phyloP scores from a whole-genome alignment of 768 basidiomycete genomes.

The Auricularia heimuer region DNA sequence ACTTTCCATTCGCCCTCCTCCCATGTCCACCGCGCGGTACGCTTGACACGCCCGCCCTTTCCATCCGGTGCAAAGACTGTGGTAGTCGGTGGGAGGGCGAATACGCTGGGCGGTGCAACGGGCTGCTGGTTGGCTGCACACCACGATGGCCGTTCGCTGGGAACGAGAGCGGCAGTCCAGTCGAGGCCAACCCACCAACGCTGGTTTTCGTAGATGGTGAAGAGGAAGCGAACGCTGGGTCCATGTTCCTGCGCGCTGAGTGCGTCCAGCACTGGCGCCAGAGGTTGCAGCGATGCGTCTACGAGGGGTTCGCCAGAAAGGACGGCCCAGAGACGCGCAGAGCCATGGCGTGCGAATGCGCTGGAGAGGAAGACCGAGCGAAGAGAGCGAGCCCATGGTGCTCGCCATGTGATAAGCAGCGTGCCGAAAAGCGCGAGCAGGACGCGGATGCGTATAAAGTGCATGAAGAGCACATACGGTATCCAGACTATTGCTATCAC shows the following conservation, averaged over 20 bases:
- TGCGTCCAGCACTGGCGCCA: background rate
- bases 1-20: conserved; percentile 88
- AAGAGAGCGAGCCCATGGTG: conserved; percentile 54
- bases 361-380: conserved; percentile 49
- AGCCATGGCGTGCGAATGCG: conserved; percentile 56
- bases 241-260: background rate
- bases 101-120: conserved; percentile 59
- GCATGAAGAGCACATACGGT: conserved; percentile 58
- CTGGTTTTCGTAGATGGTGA: conserved; percentile 90
- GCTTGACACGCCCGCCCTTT: conserved; percentile 38
- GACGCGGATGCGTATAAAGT: conserved; percentile 51
- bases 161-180: conserved; percentile 89
- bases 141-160: conserved; percentile 87
- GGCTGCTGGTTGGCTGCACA: conserved; percentile 47
- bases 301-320: conserved; percentile 50
- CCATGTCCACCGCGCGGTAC: conserved; percentile 81
- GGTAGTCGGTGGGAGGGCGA: conserved; percentile 55
- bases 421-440: conserved; percentile 52
- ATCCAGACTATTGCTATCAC: conserved; percentile 45
- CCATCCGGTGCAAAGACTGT: conserved; percentile 41
- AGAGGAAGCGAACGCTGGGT: conserved; percentile 54
- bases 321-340: conserved; percentile 41
- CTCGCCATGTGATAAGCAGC: conserved; percentile 48
- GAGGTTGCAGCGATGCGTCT: conserved; percentile 14
- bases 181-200: conserved; percentile 97